Base-by-base conservation (phyloP, 345 rosid genomes). In the Psidium guajava region DNA sequence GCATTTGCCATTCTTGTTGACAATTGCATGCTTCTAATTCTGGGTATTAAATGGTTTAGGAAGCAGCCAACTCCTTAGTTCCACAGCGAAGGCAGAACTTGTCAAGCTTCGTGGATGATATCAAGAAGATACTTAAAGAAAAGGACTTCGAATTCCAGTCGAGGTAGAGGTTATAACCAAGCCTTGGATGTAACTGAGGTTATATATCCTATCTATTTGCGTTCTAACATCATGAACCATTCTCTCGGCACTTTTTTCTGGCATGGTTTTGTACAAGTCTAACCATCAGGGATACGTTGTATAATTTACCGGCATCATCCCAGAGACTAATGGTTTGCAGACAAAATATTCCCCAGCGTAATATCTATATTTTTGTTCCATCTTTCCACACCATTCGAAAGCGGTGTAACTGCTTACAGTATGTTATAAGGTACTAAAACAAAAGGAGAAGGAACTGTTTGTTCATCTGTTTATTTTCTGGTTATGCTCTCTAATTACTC, bases 41-140 rank as follows among this genome's bases (percentile, higher is more conserved):
- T 85, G 80, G 80, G 82, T 86, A 69, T 83, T 24, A 52, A 69
- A 85, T 81, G 59, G 7, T 73, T 64, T 64, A 93, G 94, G 93
- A 91, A 88, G 82, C 82, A 52, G 93, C 88, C 27, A 92, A 91
- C 81, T 91, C 91, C 59, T 56, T 91, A 86, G 93, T 91, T 75
- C 82, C 81, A 47, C 64, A 87, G 8, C 27, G 61, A 52, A 89
- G 92, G 42, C 88, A 85, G 81, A 91, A 88, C 84, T 86, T 93
- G 87, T 74, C 91, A 53, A 86, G 85, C 88, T 93, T 91, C 84
- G 87, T 87, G 74, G 92, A 93, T 82, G 90, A 87, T 8, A 85
- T 93, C 12, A 94, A 92, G 61, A 90, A 89, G 75, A 83, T 85
- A 56, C 89, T 93, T 57, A 49, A 53, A 82, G 54, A 55, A 50